These are phyloP conservation scores for Posidonia australis DNA, from an alignment of 106 monocot species.

Conservation along the genomic window DNA sequence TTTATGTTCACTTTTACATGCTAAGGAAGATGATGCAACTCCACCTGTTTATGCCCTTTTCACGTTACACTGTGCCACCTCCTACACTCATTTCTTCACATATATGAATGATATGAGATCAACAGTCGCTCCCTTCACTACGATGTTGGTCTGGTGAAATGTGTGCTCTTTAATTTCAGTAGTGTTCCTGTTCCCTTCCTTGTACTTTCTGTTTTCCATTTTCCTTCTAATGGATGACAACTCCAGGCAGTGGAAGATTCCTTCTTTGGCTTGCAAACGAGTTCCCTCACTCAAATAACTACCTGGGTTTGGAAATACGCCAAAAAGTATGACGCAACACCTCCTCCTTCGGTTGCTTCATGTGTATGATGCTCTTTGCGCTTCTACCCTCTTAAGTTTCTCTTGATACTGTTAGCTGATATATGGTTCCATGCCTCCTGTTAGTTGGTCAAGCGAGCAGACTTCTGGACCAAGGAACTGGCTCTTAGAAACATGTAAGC, in stretches of 20 bases:
- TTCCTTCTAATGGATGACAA: slow-evolving; percentile 7
- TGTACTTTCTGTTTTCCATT: background rate
- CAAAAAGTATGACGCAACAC: slow-evolving; percentile 42
- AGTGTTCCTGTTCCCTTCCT: background rate
- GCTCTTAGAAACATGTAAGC: slow-evolving; percentile 67
- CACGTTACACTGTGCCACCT: too few species aligned
- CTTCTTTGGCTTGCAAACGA: slow-evolving; percentile 91
- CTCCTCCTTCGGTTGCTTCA: background rate
- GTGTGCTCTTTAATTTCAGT: too few species aligned
- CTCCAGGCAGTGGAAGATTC: slow-evolving; percentile 87
- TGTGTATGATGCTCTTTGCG: background rate
- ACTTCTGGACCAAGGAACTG: slow-evolving; percentile 73
- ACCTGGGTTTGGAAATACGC: slow-evolving; percentile 83
- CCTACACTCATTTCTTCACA: too few species aligned
- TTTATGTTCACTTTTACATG: too few species aligned
- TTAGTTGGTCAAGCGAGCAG: slow-evolving; percentile 81
- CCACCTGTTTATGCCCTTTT: too few species aligned
- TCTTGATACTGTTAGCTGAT: too few species aligned
- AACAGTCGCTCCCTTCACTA: too few species aligned
- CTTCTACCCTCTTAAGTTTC: too few species aligned
- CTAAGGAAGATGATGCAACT: too few species aligned
- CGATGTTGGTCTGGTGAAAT: too few species aligned
- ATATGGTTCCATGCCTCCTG: background rate
- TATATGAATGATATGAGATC: too few species aligned
- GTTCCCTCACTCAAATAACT: slow-evolving; percentile 43